Evolutionary conservation across 2,329 filamentous ascomycete species (phyloP).

Genomic region (Nothophaeocryptopus gaeumannii): DNA sequence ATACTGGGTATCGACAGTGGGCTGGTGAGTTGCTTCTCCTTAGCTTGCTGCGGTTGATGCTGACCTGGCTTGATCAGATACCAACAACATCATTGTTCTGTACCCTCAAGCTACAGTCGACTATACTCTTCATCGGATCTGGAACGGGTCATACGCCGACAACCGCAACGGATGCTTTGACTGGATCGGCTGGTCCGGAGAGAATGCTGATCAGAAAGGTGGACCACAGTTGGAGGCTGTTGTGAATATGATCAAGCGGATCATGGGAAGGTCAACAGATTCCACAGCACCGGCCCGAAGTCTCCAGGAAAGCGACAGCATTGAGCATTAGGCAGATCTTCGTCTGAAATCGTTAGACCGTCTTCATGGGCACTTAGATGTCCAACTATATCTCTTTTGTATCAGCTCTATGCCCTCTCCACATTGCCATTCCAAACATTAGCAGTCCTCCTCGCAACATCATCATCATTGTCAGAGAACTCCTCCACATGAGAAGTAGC

Average conservation of each 20-base stretch:
- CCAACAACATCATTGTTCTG: constrained; percentile 9
- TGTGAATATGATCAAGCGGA: constrained; percentile 6
- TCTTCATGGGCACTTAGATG: neutral
- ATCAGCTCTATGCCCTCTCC: neutral
- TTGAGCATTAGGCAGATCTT: too few relatives aligned
- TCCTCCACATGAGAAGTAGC: constrained; percentile 16
- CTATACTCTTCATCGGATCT: constrained; percentile 2
- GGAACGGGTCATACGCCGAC: constrained; percentile 4
- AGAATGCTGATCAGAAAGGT: constrained; percentile 10
- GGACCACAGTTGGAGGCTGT: constrained; percentile 14
- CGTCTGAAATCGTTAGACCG: too few relatives aligned
- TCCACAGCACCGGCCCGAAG: too few relatives aligned
- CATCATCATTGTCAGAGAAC: constrained; percentile 2
- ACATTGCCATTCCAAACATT: neutral
- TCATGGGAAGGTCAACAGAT: neutral
- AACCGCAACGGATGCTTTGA: constrained; percentile 12
- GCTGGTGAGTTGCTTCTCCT: neutral
- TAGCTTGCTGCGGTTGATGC: neutral
- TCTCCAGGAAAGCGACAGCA: too few relatives aligned
- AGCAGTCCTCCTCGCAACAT: constrained; percentile 6
- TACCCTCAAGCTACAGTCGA: constrained; percentile 14
- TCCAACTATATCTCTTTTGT: neutral
- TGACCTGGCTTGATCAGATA: neutral
- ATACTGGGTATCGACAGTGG: constrained; percentile 11
- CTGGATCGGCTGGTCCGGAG: constrained; percentile 8